phyloP scores from a whole-genome alignment of 768 basidiomycete species.

The Leccinum arenicola region DNA sequence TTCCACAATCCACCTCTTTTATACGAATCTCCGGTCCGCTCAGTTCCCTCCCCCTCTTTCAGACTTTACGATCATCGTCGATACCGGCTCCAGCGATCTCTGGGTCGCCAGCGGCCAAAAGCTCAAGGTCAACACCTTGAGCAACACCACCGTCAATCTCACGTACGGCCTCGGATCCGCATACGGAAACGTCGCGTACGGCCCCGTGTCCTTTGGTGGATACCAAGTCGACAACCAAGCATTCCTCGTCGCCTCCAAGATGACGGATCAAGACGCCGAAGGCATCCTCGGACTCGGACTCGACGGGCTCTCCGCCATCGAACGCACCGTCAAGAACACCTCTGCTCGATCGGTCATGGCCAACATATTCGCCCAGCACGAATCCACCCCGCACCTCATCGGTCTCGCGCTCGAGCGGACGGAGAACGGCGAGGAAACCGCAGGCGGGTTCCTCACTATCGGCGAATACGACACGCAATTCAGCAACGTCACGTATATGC shows the following conservation, averaged over 20 bases:
- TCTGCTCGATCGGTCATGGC: constrained; percentile 32
- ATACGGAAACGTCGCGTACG: constrained; percentile 35
- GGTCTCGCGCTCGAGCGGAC: constrained; percentile 42
- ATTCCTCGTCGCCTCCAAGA: constrained; percentile 23
- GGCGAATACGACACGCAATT: constrained; percentile 41
- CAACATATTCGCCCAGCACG: constrained; percentile 39
- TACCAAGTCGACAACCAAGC: constrained; percentile 30
- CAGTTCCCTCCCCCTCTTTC: neutral
- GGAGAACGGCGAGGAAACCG: constrained; percentile 37
- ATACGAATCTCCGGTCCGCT: neutral
- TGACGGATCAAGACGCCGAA: constrained; percentile 10
- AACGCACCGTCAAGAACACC: constrained; percentile 15
- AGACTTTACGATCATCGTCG: constrained; percentile 29
- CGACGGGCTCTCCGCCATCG: constrained; percentile 22
- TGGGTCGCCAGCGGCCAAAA: constrained; percentile 22
- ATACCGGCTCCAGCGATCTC: constrained; percentile 32
- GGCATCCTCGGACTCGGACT: constrained; percentile 30
- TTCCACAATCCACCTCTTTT: neutral
- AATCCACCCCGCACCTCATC: constrained; percentile 37
- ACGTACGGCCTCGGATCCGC: constrained; percentile 41
- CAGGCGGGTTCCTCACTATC: constrained; percentile 41
- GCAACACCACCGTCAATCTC: constrained; percentile 29
- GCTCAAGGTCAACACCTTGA: constrained; percentile 28
- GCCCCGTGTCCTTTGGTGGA: constrained; percentile 34
- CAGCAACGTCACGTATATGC: constrained; percentile 26